Percentiles rank a stretch among this genome's conserved stretches.
phyloP scores from a whole-genome alignment of 2,329 filamentous ascomycete genomes.

The Hirsutella minnesotensis region DNA sequence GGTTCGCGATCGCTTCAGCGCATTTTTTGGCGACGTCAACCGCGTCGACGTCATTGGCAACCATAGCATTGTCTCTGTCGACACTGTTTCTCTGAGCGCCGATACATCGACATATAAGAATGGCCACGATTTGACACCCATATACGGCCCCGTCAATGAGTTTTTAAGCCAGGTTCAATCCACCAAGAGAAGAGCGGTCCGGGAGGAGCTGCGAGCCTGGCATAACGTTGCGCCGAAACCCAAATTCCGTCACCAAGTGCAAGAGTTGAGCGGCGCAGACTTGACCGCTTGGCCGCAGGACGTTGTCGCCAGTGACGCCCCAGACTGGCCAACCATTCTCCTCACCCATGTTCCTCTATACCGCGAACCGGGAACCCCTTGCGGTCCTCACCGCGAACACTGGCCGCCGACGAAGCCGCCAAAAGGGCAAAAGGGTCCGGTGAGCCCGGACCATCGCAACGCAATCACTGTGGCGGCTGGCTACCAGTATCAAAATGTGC shows the following conservation, averaged over 20 bases:
- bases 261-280: constrained; percentile 41
- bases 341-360: constrained; percentile 88
- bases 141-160: constrained; percentile 65
- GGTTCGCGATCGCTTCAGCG: constrained; percentile 72
- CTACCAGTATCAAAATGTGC: constrained; percentile 95
- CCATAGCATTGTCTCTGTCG: constrained; percentile 87
- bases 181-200: constrained; percentile 55
- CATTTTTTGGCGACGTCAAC: constrained; percentile 87
- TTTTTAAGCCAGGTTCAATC: constrained; percentile 60
- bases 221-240: constrained; percentile 46
- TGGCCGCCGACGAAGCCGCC: constrained; percentile 59
- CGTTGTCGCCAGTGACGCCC: constrained; percentile 25
- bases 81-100: constrained; percentile 79
- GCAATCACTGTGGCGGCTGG: constrained; percentile 67
- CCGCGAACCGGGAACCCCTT: constrained; percentile 70
- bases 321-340: constrained; percentile 74
- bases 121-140: constrained; percentile 39
- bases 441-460: constrained; percentile 57
- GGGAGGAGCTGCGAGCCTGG: constrained; percentile 55
- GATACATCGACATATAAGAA: constrained; percentile 39
- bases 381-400: constrained; percentile 74
- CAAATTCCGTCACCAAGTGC: constrained; percentile 44
- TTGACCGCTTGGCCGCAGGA: constrained; percentile 19
- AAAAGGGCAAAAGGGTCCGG: constrained; percentile 41
- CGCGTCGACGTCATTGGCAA: constrained; percentile 86